Evolutionary conservation across 306 rosid species (phyloP).

Genomic region (Pyrus communis): DNA sequence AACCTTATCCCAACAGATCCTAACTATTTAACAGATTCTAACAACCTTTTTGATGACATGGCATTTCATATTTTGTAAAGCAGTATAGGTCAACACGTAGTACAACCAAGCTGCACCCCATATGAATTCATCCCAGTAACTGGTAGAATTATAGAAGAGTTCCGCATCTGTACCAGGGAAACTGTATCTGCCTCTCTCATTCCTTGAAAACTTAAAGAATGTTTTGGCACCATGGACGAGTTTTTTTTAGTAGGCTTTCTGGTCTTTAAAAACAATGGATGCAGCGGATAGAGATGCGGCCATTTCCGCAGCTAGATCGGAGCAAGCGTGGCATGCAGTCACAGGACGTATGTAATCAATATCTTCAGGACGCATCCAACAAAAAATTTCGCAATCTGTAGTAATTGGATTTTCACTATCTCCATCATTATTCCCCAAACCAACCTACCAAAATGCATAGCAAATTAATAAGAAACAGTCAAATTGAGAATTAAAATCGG

Average conservation of each 20-base stretch:
- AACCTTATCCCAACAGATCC: too few species aligned
- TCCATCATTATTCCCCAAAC: conserved; percentile 2
- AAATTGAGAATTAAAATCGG: too few species aligned
- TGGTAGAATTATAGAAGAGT: conserved; percentile 66
- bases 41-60: too few species aligned
- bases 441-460: conserved; percentile 43
- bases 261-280: conserved; percentile 97
- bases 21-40: too few species aligned
- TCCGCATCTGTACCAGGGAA: conserved; percentile 54
- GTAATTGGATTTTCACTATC: conserved; percentile 4
- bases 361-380: neutral
- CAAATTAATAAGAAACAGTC: too few species aligned
- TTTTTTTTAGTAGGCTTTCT: conserved; percentile 86
- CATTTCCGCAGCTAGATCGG: neutral
- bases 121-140: conserved; percentile 80
- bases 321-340: conserved; percentile 17
- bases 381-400: neutral
- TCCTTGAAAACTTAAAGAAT: conserved; percentile 64
- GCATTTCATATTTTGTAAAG: too few species aligned
- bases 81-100: conserved; percentile 3
- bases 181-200: conserved; percentile 73
- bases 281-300: conserved; percentile 39
- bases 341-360: conserved; percentile 50
- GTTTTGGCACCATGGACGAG: conserved; percentile 91
- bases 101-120: conserved; percentile 99